Base-by-base conservation (phyloP, 1,284 basidiomycete species). In the Limonomyces culmigenus region DNA sequence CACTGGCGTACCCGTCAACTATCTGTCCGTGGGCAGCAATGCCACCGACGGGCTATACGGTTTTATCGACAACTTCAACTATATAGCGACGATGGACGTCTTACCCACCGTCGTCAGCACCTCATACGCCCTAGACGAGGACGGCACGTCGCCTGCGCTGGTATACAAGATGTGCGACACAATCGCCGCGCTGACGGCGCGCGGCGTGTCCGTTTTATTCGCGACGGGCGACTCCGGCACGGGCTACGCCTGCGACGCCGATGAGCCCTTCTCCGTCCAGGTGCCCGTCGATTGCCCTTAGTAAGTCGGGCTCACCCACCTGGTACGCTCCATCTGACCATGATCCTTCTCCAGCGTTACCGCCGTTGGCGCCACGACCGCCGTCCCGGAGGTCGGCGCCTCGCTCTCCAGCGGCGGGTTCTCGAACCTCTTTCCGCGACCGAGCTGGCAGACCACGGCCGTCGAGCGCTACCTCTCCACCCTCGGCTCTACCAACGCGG, bases 401-500 rank as follows among this genome's bases (percentile, higher is more conserved):
- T 55, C 50, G 50, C 74, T 75, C 59, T 70, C 68, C 19, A 71
- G 71, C 14, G 74, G 72, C 38, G 74, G 74, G 4, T 78, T 77
- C 54, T 74, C 70, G 19, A 64, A 70, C 47, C 69, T 70, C 51
- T 81, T 79, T 45, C 43, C 23, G 17, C 23, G 25, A 16, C 35
- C 27, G 13, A 30, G 4, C 4, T 30, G 74, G 47, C 77, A 81
- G 48, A 44, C 45, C 14, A 39, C 54, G 4, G 62, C 64, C n/a
- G 74, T 79, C 10, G 42, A 54, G 0, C 48, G 50, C 3, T 80
- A 70, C 58, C 43, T 77, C 13, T 56, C 35, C 15, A 47, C 44
- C 17, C 54, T 76, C 23, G 72, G 69, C 15, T 55, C 47, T 27
- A 64, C 61, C 14, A 61, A 65, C 47, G 41, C 54, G 21, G 71